Evolutionary conservation across 306 rosid species (phyloP).

Genomic region (Potentilla sterilis): DNA sequence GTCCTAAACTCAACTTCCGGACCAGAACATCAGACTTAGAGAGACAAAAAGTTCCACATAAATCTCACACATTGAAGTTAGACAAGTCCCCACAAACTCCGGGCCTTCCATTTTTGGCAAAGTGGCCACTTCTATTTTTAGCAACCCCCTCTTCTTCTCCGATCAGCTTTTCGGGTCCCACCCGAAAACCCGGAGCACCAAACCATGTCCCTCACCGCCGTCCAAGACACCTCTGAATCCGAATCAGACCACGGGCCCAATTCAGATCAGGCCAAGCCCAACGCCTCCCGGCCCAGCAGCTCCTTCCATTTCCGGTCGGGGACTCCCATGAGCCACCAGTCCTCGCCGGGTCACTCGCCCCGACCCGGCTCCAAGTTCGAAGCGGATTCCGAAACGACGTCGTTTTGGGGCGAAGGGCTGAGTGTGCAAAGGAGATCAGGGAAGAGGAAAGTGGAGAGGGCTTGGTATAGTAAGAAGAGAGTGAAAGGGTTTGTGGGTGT

Average conservation of each 20-base stretch:
- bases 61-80: neutral
- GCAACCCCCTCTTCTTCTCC: constrained; percentile 1
- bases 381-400: constrained; percentile 25
- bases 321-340: constrained; percentile 46
- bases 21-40: no score
- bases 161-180: constrained; percentile 4
- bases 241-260: constrained; percentile 11
- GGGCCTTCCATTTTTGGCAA: constrained; percentile 10
- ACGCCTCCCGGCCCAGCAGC: constrained; percentile 24
- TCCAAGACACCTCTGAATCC: neutral
- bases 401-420: constrained; percentile 23
- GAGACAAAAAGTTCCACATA: no score
- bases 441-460: constrained; percentile 35
- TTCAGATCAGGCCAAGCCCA: constrained; percentile 42
- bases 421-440: constrained; percentile 23
- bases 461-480: constrained; percentile 61
- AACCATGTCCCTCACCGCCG: constrained; percentile 34
- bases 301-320: constrained; percentile 40
- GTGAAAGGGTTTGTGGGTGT: constrained; percentile 48
- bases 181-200: constrained; percentile 11
- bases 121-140: neutral
- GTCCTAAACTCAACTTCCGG: no score
- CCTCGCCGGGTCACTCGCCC: constrained; percentile 59
- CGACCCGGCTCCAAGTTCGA: constrained; percentile 39
- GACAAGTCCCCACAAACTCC: constrained; percentile 1